Base-by-base conservation (phyloP, 2,329 filamentous ascomycete species). In the Aspergillus unguis region DNA sequence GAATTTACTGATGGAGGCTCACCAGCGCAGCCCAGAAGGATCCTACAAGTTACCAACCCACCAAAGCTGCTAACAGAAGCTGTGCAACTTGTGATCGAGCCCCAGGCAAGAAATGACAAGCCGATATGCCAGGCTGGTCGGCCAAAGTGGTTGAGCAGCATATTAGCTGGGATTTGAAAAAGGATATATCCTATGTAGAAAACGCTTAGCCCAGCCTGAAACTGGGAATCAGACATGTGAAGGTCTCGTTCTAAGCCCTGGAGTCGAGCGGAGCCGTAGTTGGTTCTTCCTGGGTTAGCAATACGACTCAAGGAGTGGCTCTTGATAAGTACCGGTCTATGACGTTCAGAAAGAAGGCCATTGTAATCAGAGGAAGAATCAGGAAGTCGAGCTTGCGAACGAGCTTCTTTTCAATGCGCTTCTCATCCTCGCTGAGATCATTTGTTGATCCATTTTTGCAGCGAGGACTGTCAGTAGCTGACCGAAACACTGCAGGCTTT, bases 21-120 rank as follows among this genome's bases (percentile, higher is more conserved):
- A 65, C 61, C 77, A 26, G 74, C 73, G 10, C 75, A 55, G 29
- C 74, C 75, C 3, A 77, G 65, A n/a, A 75, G 57, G 43, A 74
- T 69, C 32, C 71, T 66, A 36, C 65, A 70, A 1, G 64, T 66
- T 5, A 73, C 56, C 31, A 75, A 68, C 5, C 65, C 64, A 3
- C 63, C 64, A 51, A 63, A 72, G 48, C 54, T 66, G 23, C 61
- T 66, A 45, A 73, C 71, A 44, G 67, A 62, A 49, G 63, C 64
- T 11, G 72, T 75, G n/a, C 68, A 52, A 7, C 64, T 59, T 2
- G 71, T 74, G 3, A 74, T 69, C 7, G 70, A 43, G 4, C 72
- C 72, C 72, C 72, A 75, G 28, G 66, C 65, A 7, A 63, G 58
- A 43, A 66, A 70, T 56, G 71, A 74, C 52, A 68, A 64, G 7